phyloP scores from a whole-genome alignment of 345 rosid genomes.

The Syzygium jambos region DNA sequence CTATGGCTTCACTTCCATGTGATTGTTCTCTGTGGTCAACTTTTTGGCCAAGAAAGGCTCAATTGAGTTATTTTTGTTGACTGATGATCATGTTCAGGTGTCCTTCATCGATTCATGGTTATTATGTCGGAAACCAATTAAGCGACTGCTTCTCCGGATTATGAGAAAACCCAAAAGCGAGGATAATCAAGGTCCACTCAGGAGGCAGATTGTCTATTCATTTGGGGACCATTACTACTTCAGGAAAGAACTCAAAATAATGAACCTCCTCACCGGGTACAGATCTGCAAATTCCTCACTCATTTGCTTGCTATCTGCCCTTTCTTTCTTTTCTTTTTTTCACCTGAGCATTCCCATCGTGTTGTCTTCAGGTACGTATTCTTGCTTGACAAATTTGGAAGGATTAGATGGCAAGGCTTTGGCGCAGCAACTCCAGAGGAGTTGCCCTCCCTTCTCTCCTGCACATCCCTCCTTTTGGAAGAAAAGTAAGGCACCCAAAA shows the following conservation, averaged over 20 bases:
- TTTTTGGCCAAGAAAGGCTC: neutral
- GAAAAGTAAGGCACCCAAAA: slow-evolving; percentile 24
- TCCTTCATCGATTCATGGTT: slow-evolving; percentile 84
- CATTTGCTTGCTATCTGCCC: neutral
- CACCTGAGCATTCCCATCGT: neutral
- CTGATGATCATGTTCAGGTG: slow-evolving; percentile 32
- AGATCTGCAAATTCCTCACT: neutral
- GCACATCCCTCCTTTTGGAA: slow-evolving; percentile 62
- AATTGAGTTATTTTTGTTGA: neutral
- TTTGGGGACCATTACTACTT: slow-evolving; percentile 91
- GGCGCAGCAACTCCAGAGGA: slow-evolving; percentile 70
- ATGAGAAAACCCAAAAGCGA: slow-evolving; percentile 43
- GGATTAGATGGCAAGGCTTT: slow-evolving; percentile 92
- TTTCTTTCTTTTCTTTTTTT: neutral
- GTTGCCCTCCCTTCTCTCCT: slow-evolving; percentile 63
- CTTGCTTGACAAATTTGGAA: slow-evolving; percentile 70
- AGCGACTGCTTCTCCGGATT: slow-evolving; percentile 48
- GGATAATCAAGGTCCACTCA: slow-evolving; percentile 30
- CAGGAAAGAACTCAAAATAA: slow-evolving; percentile 68
- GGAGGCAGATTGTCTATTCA: slow-evolving; percentile 61
- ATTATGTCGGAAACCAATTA: slow-evolving; percentile 51
- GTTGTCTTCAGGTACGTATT: slow-evolving; percentile 41
- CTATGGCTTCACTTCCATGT: neutral
- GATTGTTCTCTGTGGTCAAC: neutral
- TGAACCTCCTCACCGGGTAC: slow-evolving; percentile 97